Base-by-base conservation (phyloP, 2,329 filamentous ascomycete genomes). In the Colletotrichum horii region DNA sequence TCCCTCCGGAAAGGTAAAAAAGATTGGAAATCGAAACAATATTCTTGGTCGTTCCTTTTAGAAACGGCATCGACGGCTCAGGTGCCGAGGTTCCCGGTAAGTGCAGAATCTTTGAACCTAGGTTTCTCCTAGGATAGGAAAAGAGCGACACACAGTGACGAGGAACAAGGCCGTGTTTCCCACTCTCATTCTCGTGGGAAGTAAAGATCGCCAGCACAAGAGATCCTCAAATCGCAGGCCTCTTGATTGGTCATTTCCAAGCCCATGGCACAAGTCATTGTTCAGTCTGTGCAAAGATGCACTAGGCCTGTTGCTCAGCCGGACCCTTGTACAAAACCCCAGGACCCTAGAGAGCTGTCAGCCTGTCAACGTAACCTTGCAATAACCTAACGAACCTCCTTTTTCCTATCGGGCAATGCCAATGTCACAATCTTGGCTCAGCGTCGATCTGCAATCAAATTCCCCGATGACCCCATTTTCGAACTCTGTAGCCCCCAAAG, bases 371-470 rank as follows among this genome's bases (percentile, higher is more conserved):
- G 66, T 32, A 69, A 48, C 66, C 66, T 56, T 70, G 67, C 28
- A 70, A 70, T 70, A 16, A 70, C 30, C 58, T 62, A 62, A 38
- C 26, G 22, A 60, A 30, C 38, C 56, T 43, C 66, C 55, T 62
- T 70, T 62, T 34, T 62, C 36, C n/a, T 19, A 62, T 62, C 26
- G 36, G 24, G 34, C 19, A 62, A 52, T 52, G 34, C 67, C 34
- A 70, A 61, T 32, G 28, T 55, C 34, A 70, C 11, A 62, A 71
- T 65, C 68, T 64, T 56, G 60, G 67, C 12, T 6, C 38, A 34
- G 55, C 34, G 58, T 26, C 60, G 70, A 75, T 75, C 73, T 73
- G 43, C 62, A 68, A 55, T 26, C 22, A 58, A 65, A 73, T 64
- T 75, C 69, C 56, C 69, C 73, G 64, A 64, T 28, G 64, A 14